Conservation (phyloP, 768 basidiomycete species). For the Udeniomyces megalosporus region DNA sequence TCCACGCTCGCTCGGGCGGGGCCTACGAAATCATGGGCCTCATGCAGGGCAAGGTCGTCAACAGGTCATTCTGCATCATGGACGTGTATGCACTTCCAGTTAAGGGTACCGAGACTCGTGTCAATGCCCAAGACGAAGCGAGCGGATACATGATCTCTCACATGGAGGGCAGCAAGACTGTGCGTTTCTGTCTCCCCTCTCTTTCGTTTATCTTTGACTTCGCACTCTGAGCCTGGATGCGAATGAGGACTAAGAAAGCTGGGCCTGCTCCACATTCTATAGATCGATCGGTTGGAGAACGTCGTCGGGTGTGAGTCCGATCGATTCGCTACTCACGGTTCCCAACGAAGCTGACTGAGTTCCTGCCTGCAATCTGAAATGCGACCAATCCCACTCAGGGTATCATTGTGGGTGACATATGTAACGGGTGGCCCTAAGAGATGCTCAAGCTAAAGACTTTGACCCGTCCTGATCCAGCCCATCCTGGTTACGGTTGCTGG, state of each 20-base stretch:
- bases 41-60: constrained; percentile 80
- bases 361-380: too few relatives aligned
- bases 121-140: constrained; percentile 88
- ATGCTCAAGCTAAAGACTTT: too few relatives aligned
- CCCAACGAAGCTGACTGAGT: neutral
- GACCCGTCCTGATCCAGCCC: constrained; percentile 31
- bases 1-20: constrained; percentile 86
- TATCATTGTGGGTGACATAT: constrained; percentile 45
- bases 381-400: constrained; percentile 26
- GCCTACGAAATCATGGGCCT: constrained; percentile 98
- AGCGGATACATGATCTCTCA: constrained; percentile 98
- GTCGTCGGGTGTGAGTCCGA: constrained; percentile 55
- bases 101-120: constrained; percentile 93
- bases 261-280: neutral
- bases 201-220: too few relatives aligned
- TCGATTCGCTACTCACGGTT: neutral
- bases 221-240: neutral
- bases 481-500: constrained; percentile 99
- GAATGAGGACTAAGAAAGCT: neutral
- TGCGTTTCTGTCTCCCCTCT: constrained; percentile 22
- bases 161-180: constrained; percentile 62
- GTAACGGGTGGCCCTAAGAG: neutral
- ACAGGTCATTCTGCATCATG: constrained; percentile 43
- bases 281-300: constrained; percentile 38
- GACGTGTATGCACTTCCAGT: constrained; percentile 96